These are phyloP conservation scores for Lachnellula arida DNA, from an alignment of 2,329 filamentous ascomycete genomes.

Conservation along the genomic window DNA sequence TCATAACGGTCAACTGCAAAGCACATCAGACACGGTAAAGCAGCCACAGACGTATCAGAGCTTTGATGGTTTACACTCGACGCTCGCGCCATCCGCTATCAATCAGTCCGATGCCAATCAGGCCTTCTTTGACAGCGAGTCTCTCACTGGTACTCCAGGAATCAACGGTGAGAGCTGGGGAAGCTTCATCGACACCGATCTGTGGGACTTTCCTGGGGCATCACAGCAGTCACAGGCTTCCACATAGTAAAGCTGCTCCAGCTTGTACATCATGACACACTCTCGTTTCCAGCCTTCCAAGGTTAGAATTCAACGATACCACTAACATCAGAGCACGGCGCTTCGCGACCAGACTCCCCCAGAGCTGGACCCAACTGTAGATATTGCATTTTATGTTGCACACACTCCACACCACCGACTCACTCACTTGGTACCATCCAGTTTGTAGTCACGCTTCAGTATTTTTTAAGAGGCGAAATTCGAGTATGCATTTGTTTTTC, in stretches of 20 bases:
- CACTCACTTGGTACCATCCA: too few species aligned
- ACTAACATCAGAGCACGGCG: too few species aligned
- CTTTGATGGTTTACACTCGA: slow-evolving; percentile 17
- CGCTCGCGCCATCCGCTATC: slow-evolving; percentile 15
- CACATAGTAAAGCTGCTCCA: not conserved
- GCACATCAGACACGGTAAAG: slow-evolving; percentile 9
- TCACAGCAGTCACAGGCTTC: slow-evolving; percentile 7
- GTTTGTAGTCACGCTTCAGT: too few species aligned
- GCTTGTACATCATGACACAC: not conserved
- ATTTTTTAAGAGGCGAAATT: too few species aligned
- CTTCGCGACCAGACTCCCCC: too few species aligned
- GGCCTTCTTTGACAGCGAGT: slow-evolving; percentile 14
- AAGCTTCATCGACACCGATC: slow-evolving; percentile 15
- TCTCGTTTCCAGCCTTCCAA: not conserved
- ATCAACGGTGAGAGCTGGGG: slow-evolving; percentile 7
- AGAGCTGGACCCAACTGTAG: too few species aligned
- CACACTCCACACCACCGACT: too few species aligned
- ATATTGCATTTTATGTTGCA: too few species aligned
- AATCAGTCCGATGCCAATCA: slow-evolving; percentile 1
- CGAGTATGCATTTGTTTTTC: too few species aligned
- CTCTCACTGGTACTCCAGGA: slow-evolving; percentile 10
- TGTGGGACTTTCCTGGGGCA: slow-evolving; percentile 4
- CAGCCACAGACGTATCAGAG: slow-evolving; percentile 11
- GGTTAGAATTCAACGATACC: too few species aligned
- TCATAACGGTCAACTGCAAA: slow-evolving; percentile 9